Conservation (phyloP, 2,329 filamentous ascomycete genomes). For the Emergomyces orientalis region DNA sequence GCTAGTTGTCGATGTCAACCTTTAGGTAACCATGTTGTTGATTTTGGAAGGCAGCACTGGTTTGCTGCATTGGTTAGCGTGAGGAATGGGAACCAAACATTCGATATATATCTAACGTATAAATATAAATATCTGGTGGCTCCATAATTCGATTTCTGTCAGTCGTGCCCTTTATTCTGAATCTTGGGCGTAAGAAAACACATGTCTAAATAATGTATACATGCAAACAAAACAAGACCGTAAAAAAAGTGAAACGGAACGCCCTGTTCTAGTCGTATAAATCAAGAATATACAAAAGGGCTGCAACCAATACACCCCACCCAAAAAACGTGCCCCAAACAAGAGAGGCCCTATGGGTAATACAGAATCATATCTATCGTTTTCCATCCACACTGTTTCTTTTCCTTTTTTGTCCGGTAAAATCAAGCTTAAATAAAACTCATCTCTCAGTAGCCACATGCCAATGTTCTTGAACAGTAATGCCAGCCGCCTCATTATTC, state of each 20-base stretch:
- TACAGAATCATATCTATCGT: not conserved
- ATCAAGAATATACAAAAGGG: not conserved
- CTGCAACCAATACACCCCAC: not conserved
- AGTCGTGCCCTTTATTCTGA: too few species aligned
- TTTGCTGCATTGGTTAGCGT: too few species aligned
- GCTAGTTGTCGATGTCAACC: too few species aligned
- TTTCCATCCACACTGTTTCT: not conserved
- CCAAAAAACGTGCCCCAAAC: not conserved
- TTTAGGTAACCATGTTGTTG: too few species aligned
- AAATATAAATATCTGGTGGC: too few species aligned
- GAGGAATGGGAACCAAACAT: too few species aligned
- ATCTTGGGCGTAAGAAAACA: too few species aligned
- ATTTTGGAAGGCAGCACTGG: too few species aligned
- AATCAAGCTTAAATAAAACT: not conserved
- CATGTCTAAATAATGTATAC: too few species aligned
- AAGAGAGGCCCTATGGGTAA: not conserved
- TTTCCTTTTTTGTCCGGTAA: not conserved
- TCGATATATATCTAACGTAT: too few species aligned
- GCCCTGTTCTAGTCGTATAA: not conserved
- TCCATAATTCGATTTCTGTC: too few species aligned
- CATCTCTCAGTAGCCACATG: not conserved
- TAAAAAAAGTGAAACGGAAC: not conserved
- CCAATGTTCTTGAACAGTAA: constrained; percentile 6
- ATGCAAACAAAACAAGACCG: too few species aligned
- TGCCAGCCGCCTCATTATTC: not conserved